Base-by-base conservation (phyloP, 306 rosid genomes). In the Sphenostylis stenocarpa region DNA sequence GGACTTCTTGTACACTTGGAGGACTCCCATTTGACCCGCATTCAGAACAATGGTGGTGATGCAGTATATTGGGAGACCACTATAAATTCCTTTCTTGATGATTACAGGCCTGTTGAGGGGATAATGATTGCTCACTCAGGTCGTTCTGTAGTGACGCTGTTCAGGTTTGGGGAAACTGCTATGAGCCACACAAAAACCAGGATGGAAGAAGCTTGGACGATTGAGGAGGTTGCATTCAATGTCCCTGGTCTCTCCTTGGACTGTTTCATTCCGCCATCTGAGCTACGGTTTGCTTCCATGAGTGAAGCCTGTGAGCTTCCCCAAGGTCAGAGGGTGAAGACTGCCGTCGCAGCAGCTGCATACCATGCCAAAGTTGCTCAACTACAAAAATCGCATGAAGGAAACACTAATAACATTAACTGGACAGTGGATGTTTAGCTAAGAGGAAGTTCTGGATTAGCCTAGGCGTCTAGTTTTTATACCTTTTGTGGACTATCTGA, bases 61-160 rank as follows among this genome's bases (percentile, higher is more conserved):
- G 99, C 99, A 28, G 99, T 90, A 3, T 96, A 96, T 77, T 96
- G 99, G 99, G 99, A 96, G 80, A 96, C 99, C 81, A 96, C 99
- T 0, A 96, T 96, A 75, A 96, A 92, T 86, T 92, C 99, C 15
- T 92, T 91, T 81, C 97, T 96, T 0, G 96, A 96, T 23, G 99
- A 92, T 84, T 92, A 92, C 75, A 81, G 91, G 67, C 91, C 94
- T 0, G 93, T 96, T 43, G 99, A 96, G 73, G 99, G 98, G 45
- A 87, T 96, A 51, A 89, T 92, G 97, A 92, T 96, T 10, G 99
- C 99, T 63, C 99, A 96, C 78, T 91, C 98, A 0, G 99, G 99
- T 33, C 94, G 96, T 52, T 96, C 99, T 4, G 94, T 92, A 19
- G 99, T 91, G 70, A 96, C 99, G 19, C 98, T 96, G 65, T 96